A percentile compares a stretch with the other conserved stretches of the same genome.
Conservation (phyloP, 2,329 filamentous ascomycete species). For the Penicillium sp. region DNA sequence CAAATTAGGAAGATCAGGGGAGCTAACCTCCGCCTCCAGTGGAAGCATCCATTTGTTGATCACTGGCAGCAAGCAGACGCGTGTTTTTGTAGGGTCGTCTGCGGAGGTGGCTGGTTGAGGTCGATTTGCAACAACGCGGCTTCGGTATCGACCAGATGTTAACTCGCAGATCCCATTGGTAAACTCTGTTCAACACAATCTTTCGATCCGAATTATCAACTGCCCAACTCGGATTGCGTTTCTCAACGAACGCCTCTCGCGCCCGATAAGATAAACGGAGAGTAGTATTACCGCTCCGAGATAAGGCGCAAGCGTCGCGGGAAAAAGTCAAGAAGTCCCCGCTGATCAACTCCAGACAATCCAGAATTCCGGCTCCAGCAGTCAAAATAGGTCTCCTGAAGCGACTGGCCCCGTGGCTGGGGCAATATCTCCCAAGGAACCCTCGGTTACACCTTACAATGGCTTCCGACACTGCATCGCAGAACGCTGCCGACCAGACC, state of each 20-base stretch:
- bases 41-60: slow-evolving; percentile 30
- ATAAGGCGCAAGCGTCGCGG: slow-evolving; percentile 21
- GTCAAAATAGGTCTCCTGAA: slow-evolving; percentile 34
- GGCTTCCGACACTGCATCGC: slow-evolving; percentile 21
- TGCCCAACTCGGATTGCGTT: not conserved
- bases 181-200: too few species aligned
- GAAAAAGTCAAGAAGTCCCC: slow-evolving; percentile 19
- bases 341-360: slow-evolving; percentile 4
- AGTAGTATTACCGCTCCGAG: slow-evolving; percentile 24
- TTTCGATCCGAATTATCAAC: not conserved
- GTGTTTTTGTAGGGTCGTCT: slow-evolving; percentile 1
- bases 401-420: slow-evolving; percentile 28
- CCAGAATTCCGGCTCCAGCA: slow-evolving; percentile 1
- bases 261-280: slow-evolving; percentile 33
- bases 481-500: slow-evolving; percentile 20
- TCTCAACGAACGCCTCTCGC: not conserved
- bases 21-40: slow-evolving; percentile 26
- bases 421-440: slow-evolving; percentile 19
- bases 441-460: slow-evolving; percentile 25
- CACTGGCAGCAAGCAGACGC: slow-evolving; percentile 2
- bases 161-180: too few species aligned
- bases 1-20: not conserved
- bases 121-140: too few species aligned
- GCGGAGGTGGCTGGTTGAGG: too few species aligned
- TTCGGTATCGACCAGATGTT: too few species aligned